These are phyloP conservation scores for Zelonia costaricensis DNA, from an alignment of 208 protist species.

Conservation along the genomic window DNA sequence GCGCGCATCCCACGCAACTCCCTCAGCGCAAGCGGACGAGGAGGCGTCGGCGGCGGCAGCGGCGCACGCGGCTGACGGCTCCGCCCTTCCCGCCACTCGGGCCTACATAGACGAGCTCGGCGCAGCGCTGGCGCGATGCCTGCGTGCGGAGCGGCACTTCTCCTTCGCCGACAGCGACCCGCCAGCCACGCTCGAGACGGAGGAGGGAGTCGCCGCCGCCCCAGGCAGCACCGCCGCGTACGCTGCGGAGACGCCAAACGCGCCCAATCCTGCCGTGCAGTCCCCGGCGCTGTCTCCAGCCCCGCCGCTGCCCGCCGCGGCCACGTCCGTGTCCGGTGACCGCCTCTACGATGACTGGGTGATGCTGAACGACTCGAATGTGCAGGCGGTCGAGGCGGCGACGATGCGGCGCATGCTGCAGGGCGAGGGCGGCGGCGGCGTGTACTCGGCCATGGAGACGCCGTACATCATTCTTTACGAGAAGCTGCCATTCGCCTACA, in stretches of 20 bases:
- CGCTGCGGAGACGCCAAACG: background rate
- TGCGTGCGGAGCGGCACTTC: background rate
- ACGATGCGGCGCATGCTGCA: slow-evolving; percentile 34
- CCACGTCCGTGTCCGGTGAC: slow-evolving; percentile 12
- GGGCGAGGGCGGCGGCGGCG: slow-evolving; percentile 32
- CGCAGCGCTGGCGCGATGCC: slow-evolving; percentile 5
- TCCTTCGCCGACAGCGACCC: background rate
- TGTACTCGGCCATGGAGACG: slow-evolving; percentile 51
- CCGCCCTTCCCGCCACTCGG: background rate
- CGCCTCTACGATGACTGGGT: slow-evolving; percentile 41
- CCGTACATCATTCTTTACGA: slow-evolving; percentile 71
- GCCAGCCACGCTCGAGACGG: background rate
- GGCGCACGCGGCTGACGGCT: background rate
- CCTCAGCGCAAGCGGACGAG: background rate
- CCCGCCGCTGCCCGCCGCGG: background rate
- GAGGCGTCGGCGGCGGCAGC: slow-evolving; percentile 1
- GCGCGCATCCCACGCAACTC: background rate
- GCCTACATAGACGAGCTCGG: slow-evolving; percentile 8
- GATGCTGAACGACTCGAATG: slow-evolving; percentile 60
- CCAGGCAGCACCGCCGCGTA: background rate
- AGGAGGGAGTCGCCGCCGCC: background rate
- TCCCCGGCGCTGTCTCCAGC: slow-evolving; percentile 2
- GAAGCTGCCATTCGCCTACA: slow-evolving; percentile 18
- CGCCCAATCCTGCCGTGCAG: no score
- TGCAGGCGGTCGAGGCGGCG: slow-evolving; percentile 25